Evolutionary conservation across 331 rosid species (phyloP).

Genomic region (Pyrus hybrid): DNA sequence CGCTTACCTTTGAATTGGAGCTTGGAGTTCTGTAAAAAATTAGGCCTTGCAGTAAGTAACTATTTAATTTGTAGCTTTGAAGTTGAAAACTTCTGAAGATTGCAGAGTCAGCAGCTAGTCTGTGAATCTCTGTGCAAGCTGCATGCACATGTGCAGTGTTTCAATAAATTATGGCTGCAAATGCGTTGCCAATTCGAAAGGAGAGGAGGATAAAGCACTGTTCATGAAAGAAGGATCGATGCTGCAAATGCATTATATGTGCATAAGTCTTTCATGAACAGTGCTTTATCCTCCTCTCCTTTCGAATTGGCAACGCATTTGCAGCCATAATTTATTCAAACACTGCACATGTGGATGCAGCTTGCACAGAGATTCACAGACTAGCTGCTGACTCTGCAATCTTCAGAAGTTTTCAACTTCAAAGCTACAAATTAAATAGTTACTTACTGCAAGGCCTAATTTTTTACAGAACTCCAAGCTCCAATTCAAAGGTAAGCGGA

Average conservation of each 20-base stretch:
- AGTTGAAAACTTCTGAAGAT: not conserved
- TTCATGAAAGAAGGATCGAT: not conserved
- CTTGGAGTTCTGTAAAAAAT: not conserved
- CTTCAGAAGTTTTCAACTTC: not conserved
- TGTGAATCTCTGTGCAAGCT: not conserved
- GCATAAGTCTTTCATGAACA: not conserved
- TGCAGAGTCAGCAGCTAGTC: not conserved
- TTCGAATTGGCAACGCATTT: not conserved
- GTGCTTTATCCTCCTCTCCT: not conserved
- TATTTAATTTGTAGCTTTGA: not conserved
- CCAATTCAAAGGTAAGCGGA: not conserved
- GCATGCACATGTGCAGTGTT: not conserved
- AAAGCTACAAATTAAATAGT: not conserved
- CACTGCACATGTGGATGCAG: not conserved
- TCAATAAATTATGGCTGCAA: not conserved
- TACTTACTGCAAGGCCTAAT: not conserved
- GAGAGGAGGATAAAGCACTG: not conserved
- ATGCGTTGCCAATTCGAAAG: not conserved
- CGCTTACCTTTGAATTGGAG: not conserved
- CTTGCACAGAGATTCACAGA: not conserved
- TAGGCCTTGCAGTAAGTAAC: not conserved
- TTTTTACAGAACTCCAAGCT: not conserved
- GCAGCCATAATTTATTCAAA: not conserved
- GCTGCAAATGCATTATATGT: not conserved
- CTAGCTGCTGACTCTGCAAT: not conserved